Base-by-base conservation (phyloP, 805 yeast genomes). In the Yarrowia sp. region DNA sequence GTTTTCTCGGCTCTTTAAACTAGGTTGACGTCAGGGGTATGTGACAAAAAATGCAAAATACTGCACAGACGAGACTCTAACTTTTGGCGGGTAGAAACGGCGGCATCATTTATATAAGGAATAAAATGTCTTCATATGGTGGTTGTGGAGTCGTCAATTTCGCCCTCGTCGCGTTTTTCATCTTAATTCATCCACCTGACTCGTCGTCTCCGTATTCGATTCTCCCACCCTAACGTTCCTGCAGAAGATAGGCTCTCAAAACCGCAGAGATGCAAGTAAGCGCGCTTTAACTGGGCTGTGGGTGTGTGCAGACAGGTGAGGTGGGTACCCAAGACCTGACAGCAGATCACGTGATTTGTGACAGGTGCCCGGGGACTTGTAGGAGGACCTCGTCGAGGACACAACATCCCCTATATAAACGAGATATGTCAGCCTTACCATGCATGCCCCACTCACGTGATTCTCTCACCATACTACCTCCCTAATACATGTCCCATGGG, bases 11-110 rank as follows among this genome's bases (percentile, higher is more conserved):
- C 58, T 38, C 33, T 14, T 14, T 13, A 36, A 38, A 52, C 43
- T 19, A 52, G 58, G 58, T 52, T 52, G 58, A 52, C 58, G 58
- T 36, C 58, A 52, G 58, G 58, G 58, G 58, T 52, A 20, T 52
- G 58, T n/a, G 19, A 52, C 42, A 52, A 36, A 14, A 14, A 14
- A 17, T 33, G 39, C 38, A 50, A 36, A 36, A 12, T 8, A 17
- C n/a, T 17, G 55, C 53, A 49, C n/a, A 30, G 13, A n/a, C 39
- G 50, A 34, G 12, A 24, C 20, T 20, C 50, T 20, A 46, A 46
- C 50, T 24, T 46, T 24, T 24, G 3, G 6, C 17, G 24, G 50
- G 9, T 46, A 13, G 34, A 46, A 20, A 14, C 33, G 50, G 17
- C 13, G 34, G 14, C 3, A 24, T 19, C 30, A 0, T 24, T 24